Base-by-base conservation (phyloP, 148 eudicot species). In the Cornus kousa region DNA sequence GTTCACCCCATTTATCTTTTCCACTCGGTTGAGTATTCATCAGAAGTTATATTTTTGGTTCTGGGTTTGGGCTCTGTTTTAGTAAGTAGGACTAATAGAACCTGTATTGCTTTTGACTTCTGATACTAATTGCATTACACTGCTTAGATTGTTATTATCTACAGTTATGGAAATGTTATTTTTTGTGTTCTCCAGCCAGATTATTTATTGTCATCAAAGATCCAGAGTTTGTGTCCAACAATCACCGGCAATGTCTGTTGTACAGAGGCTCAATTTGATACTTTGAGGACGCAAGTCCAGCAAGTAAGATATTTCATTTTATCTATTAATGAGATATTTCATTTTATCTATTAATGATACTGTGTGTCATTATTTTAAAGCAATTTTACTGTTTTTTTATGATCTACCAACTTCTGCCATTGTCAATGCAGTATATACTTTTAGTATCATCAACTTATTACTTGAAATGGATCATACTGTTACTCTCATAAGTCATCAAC, bases 161-260 rank as follows among this genome's bases (percentile, higher is more conserved):
- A n/a, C n/a, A 53, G 67, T 32, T 23, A 70, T 17, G 46, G 70
- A 39, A 12, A n/a, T 79, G 57, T 64, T 71, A 66, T n/a, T 20
- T 82, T 68, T 53, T 39, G 33, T 80, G 62, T 9, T 71, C 84
- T 72, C 75, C 98, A 97, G 99, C 99, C 99, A 23, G 89, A 85
- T 83, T 90, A 89, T 12, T 71, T 94, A 37, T 82, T 97, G 57
- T 97, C 99, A 39, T 87, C 97, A 71, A 97, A 97, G 85, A 90
- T 97, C 70, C 99, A 97, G 83, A 97, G 99, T 86, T 83, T 97
- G 80, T 97, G 99, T 76, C 99, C 99, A 74, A 92, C 99, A 70
- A 91, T 97, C 72, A 87, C 95, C 6, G 98, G 97, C 69, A 87
- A 97, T 83, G 89, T 97, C 67, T 97, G 99, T 55, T 97, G 99